Percentiles rank a stretch among this genome's conserved stretches.
phyloP scores from a whole-genome alignment of 2,329 filamentous ascomycete species.

The Trichoderma aggressivum region DNA sequence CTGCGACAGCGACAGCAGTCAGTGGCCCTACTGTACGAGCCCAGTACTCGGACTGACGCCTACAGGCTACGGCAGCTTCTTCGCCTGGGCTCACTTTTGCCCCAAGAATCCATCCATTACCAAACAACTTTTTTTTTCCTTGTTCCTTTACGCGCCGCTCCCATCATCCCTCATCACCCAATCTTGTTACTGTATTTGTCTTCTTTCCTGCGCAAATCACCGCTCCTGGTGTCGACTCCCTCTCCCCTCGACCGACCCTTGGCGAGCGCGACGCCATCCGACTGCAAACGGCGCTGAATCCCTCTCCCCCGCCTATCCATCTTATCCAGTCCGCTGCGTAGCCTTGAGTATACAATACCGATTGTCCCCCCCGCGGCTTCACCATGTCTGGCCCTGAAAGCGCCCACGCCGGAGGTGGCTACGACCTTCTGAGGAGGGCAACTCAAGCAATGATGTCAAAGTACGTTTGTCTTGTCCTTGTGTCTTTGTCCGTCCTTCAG shows the following conservation, averaged over 20 bases:
- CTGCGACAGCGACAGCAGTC: slow-evolving; percentile 1
- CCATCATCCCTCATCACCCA: slow-evolving; percentile 6
- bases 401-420: slow-evolving; percentile 42
- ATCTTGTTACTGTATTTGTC: neutral
- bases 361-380: slow-evolving; percentile 17
- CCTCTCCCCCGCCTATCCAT: slow-evolving; percentile 9
- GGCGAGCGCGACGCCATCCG: slow-evolving; percentile 20
- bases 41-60: neutral
- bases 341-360: slow-evolving; percentile 2
- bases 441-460: slow-evolving; percentile 64
- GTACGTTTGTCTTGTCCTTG: slow-evolving; percentile 40
- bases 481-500: neutral
- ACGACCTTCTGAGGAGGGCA: slow-evolving; percentile 56
- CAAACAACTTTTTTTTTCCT: slow-evolving; percentile 11
- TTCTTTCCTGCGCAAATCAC: slow-evolving; percentile 9
- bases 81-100: slow-evolving; percentile 14
- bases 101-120: slow-evolving; percentile 16
- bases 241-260: slow-evolving; percentile 11
- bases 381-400: slow-evolving; percentile 51
- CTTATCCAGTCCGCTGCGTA: neutral
- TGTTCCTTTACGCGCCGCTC: neutral
- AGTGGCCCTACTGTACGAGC: neutral
- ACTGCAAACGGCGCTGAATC: neutral
- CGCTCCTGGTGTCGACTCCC: neutral
- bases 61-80: slow-evolving; percentile 16